These are phyloP conservation scores for Sugiyamaella neomexicana DNA, from an alignment of 1,139 yeast species.

Conservation along the genomic window DNA sequence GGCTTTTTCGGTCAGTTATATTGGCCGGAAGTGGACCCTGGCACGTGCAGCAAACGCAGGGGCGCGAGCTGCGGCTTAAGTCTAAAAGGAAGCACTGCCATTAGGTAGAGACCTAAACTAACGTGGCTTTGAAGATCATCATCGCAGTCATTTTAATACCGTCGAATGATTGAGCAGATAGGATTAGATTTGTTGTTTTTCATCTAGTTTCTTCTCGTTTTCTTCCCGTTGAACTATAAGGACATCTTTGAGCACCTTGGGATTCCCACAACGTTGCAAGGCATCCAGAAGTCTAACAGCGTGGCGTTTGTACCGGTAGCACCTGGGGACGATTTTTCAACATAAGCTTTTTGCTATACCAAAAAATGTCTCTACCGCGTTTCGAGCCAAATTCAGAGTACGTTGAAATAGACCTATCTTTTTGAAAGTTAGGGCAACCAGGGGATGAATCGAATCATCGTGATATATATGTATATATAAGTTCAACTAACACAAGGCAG, in stretches of 20 bases:
- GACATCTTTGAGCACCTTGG: no score
- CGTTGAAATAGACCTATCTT: neutral
- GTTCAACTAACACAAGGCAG: neutral
- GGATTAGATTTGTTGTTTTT: neutral
- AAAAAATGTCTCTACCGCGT: slow-evolving; percentile 9
- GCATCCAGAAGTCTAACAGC: neutral
- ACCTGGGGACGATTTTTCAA: neutral
- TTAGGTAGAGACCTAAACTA: neutral
- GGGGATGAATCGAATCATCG: no score
- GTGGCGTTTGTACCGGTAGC: neutral
- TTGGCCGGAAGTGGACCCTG: neutral
- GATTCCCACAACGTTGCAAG: no score
- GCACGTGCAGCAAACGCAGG: slow-evolving; percentile 14
- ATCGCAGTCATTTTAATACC: neutral
- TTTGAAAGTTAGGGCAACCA: neutral
- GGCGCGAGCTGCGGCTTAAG: neutral
- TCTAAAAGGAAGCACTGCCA: no score
- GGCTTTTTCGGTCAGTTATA: no score
- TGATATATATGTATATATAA: neutral
- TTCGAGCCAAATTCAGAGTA: slow-evolving; percentile 9
- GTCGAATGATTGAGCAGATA: neutral
- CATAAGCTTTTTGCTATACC: neutral
- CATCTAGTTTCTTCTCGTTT: neutral
- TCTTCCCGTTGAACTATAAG: no score
- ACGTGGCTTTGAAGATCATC: slow-evolving; percentile 11